phyloP scores from a whole-genome alignment of 129 eudicot species.

The Lonicera japonica region DNA sequence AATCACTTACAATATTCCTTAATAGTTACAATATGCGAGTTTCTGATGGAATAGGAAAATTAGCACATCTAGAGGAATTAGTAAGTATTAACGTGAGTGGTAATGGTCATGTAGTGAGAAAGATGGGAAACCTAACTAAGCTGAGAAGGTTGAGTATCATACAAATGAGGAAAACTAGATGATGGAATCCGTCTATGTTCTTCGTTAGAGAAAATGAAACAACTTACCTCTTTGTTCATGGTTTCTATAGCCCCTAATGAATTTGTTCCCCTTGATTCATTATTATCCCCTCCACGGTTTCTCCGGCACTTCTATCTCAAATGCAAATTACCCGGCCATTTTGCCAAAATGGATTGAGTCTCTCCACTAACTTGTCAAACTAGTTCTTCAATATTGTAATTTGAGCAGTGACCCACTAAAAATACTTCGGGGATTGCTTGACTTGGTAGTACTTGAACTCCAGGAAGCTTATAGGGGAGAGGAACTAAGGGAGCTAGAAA shows the following conservation, averaged over 20 bases:
- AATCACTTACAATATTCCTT: background rate
- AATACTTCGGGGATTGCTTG: background rate
- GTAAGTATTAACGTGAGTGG: background rate
- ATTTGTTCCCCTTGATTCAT: background rate
- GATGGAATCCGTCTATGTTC: conserved; percentile 3
- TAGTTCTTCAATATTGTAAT: conserved; percentile 1
- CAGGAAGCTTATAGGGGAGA: background rate
- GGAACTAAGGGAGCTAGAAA: background rate
- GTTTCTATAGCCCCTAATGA: background rate
- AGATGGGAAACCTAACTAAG: conserved; percentile 5
- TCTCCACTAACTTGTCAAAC: too few relatives aligned
- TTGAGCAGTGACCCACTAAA: background rate
- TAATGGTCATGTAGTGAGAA: background rate
- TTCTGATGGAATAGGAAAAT: background rate
- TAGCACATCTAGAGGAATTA: background rate
- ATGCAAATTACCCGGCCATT: background rate
- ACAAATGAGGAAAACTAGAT: background rate
- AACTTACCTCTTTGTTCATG: conserved; percentile 7
- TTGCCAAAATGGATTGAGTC: too few relatives aligned
- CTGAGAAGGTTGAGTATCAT: conserved; percentile 3
- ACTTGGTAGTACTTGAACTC: conserved; percentile 9
- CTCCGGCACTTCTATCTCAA: background rate
- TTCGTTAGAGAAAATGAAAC: conserved; percentile 7
- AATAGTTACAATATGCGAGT: background rate
- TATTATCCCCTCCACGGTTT: background rate